Base-by-base conservation (phyloP, 2,329 filamentous ascomycete species). In the Gliomastix tumulicola region DNA sequence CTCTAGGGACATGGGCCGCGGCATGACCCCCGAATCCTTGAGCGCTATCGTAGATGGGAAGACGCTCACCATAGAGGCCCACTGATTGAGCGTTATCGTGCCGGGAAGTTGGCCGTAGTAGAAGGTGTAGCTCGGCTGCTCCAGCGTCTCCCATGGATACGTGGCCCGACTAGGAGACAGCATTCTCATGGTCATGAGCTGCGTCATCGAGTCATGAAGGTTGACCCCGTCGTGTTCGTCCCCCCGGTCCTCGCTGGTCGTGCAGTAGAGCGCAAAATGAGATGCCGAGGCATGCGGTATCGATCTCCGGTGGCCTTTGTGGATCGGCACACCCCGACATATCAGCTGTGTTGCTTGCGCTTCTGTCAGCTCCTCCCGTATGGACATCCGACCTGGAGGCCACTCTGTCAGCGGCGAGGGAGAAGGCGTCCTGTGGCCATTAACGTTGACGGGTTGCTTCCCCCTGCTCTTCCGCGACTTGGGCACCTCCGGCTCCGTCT, bases 121-220 rank as follows among this genome's bases (percentile, higher is more conserved):
- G 52, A 83, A 84, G 1, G 77, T 69, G 56, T 79, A 78, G 52
- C 80, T 85, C 5, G 84, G 84, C 49, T 87, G 82, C 51, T 88
- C 84, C 19, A 88, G 64, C 2, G 82, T 81, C 43, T 82, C 74
- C 83, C 79, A 87, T 3, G 79, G 81, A 41, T 65, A 54, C 4
- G 54, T 51, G 31, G 72, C 62, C 13, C 59, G 49, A 5, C 60
- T 62, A 1, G 55, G 48, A 4, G 66, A 65, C 39, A 66, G 60
- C 12, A 71, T 59, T 19, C 66, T 62, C 50, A 78, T 55, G 3
- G 71, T 76, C 65, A 75, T 76, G 47, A 78, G 66, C 55, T 76
- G 69, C 8, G 63, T 68, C 74, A 78, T 78, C 34, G 67, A 56
- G 44, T 74, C 66, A 51, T 76, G 71, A 19, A 66, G 53, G 45